Evolutionary conservation across 345 rosid species (phyloP).

Genomic region (Lepidium aucheri): DNA sequence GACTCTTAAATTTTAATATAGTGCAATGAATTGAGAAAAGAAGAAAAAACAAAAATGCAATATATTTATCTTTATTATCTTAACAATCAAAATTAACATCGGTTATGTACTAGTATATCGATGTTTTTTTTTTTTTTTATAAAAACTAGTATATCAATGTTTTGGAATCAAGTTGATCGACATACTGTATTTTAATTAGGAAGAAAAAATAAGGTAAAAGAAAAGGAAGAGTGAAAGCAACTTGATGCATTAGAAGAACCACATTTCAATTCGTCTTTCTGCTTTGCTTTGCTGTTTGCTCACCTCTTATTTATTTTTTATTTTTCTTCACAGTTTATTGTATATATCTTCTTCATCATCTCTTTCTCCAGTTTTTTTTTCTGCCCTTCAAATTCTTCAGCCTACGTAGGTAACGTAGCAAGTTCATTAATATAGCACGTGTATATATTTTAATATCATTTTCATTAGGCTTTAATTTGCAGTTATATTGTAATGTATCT

Average conservation of each 20-base stretch:
- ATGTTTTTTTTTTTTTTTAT: no score
- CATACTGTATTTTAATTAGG: no score
- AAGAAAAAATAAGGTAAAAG: not conserved
- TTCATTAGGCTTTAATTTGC: not conserved
- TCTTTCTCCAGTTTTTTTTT: not conserved
- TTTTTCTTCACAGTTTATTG: not conserved
- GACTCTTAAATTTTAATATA: no score
- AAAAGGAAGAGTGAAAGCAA: not conserved
- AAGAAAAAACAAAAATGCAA: no score
- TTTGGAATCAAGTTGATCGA: not conserved
- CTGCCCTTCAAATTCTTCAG: not conserved
- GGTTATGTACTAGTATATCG: no score
- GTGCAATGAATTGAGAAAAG: no score
- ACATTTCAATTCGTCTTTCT: slow-evolving; percentile 4
- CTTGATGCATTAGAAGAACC: slow-evolving; percentile 5
- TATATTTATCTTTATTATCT: no score
- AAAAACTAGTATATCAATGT: not conserved
- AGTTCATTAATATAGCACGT: not conserved
- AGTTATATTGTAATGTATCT: not conserved
- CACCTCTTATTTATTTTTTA: not conserved
- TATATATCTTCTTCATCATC: not conserved
- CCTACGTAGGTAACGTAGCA: slow-evolving; percentile 3
- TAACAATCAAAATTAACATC: no score
- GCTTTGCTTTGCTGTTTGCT: slow-evolving; percentile 9
- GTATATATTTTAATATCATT: not conserved